Percentiles rank a stretch among this genome's conserved stretches.
Evolutionary conservation across 306 rosid species (phyloP).

Genomic region (Astragalus membranaceus): DNA sequence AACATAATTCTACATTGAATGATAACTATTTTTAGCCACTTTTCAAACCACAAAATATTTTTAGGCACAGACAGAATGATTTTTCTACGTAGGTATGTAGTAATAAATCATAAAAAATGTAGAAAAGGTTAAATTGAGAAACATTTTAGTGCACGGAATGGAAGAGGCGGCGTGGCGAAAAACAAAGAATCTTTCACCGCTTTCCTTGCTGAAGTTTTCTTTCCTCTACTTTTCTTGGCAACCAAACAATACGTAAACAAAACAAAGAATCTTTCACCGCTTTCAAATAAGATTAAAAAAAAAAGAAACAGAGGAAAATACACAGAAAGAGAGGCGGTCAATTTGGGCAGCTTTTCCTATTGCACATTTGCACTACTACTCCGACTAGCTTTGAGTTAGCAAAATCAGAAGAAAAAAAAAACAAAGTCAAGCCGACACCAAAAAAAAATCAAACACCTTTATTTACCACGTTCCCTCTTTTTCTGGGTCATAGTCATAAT

Average conservation of each 20-base stretch:
- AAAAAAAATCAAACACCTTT: slow-evolving; percentile 4
- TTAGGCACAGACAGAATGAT: not conserved
- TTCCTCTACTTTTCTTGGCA: no score
- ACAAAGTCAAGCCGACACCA: slow-evolving; percentile 18
- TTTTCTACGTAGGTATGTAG: not conserved
- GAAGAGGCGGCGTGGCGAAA: slow-evolving; percentile 21
- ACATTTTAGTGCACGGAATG: not conserved
- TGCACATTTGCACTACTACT: no score
- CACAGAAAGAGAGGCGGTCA: not conserved
- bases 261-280: slow-evolving; percentile 9
- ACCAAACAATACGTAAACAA: no score
- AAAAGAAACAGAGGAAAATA: not conserved
- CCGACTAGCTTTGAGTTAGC: not conserved
- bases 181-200: no score
- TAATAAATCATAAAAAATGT: not conserved
- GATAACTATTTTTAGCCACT: no score
- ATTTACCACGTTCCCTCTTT: slow-evolving; percentile 23
- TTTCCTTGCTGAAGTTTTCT: no score
- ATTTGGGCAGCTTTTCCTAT: no score
- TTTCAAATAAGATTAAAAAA: not conserved
- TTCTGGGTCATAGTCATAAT: slow-evolving; percentile 20
- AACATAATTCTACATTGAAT: no score
- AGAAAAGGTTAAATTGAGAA: not conserved
- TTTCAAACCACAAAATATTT: no score
- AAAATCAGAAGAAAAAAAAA: not conserved